These are phyloP conservation scores for Termitomyces heimii DNA, from an alignment of 768 basidiomycete species.

Conservation along the genomic window DNA sequence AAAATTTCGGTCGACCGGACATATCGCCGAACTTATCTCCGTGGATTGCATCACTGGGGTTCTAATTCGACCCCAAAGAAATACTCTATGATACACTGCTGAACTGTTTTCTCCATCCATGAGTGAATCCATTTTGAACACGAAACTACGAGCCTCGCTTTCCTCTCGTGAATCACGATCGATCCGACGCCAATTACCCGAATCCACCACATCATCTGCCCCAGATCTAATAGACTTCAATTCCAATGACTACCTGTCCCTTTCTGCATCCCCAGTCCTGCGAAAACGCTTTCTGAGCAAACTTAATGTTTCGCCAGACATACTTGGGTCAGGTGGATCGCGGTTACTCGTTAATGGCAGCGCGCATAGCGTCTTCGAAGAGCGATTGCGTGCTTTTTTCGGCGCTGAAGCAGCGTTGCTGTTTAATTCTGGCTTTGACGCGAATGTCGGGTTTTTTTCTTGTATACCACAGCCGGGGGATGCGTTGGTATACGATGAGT, in stretches of 20 bases:
- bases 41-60: neutral
- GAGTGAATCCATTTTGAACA: constrained; percentile 19
- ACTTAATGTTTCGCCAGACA: constrained; percentile 40
- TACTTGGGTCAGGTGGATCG: constrained; percentile 87
- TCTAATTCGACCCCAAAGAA: neutral
- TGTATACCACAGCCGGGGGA: constrained; percentile 76
- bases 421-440: constrained; percentile 93
- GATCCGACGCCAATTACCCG: constrained; percentile 68
- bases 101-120: neutral
- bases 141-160: constrained; percentile 46
- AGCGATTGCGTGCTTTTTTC: constrained; percentile 62
- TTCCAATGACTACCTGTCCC: constrained; percentile 92
- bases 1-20: neutral
- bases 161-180: constrained; percentile 56
- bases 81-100: neutral
- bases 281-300: constrained; percentile 53
- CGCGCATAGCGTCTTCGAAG: constrained; percentile 68
- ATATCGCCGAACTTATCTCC: neutral
- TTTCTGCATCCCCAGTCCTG: constrained; percentile 54
- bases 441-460: constrained; percentile 84
- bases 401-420: constrained; percentile 58
- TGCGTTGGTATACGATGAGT: constrained; percentile 75
- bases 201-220: constrained; percentile 35
- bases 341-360: constrained; percentile 76
- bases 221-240: constrained; percentile 56